These are phyloP conservation scores for Verticillium alfalfae DNA, from an alignment of 2,329 filamentous ascomycete genomes.

Conservation along the genomic window DNA sequence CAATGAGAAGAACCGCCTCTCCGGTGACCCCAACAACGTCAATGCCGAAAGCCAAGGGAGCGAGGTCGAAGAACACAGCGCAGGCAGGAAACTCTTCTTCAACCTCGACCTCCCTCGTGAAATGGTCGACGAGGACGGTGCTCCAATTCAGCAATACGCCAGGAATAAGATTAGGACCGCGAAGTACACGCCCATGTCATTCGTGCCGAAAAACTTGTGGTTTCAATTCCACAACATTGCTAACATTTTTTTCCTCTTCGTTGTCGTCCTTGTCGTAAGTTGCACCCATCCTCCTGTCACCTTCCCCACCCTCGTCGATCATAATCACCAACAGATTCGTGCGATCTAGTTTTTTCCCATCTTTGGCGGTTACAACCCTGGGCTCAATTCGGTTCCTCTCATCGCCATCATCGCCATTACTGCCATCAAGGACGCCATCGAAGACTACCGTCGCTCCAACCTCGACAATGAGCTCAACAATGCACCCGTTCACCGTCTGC, in stretches of 20 bases:
- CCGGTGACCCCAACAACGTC: slow-evolving; percentile 15
- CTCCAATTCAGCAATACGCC: slow-evolving; percentile 63
- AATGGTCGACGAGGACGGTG: slow-evolving; percentile 75
- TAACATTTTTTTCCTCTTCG: slow-evolving; percentile 96
- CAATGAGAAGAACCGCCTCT: slow-evolving; percentile 64
- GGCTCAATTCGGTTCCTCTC: slow-evolving; percentile 81
- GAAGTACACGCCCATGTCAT: slow-evolving; percentile 93
- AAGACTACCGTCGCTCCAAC: slow-evolving; percentile 88
- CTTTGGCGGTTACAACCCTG: slow-evolving; percentile 87
- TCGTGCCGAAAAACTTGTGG: slow-evolving; percentile 94
- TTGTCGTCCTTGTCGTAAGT: slow-evolving; percentile 89
- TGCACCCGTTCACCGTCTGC: slow-evolving; percentile 82
- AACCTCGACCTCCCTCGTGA: slow-evolving; percentile 74
- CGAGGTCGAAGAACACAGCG: slow-evolving; percentile 32
- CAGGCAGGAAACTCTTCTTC: slow-evolving; percentile 68
- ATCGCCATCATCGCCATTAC: slow-evolving; percentile 90
- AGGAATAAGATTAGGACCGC: slow-evolving; percentile 97
- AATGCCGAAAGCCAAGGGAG: slow-evolving; percentile 21
- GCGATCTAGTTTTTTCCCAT: slow-evolving; percentile 80
- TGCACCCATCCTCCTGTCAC: not conserved
- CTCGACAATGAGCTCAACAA: slow-evolving; percentile 95
- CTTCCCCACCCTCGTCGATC: not conserved
- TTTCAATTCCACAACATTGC: slow-evolving; percentile 98
- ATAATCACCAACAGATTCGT: slow-evolving; percentile 4
- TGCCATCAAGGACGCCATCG: slow-evolving; percentile 88